Base-by-base conservation (phyloP, 108 stramenopile species). In the Mayamaea pseudoterrestris region DNA sequence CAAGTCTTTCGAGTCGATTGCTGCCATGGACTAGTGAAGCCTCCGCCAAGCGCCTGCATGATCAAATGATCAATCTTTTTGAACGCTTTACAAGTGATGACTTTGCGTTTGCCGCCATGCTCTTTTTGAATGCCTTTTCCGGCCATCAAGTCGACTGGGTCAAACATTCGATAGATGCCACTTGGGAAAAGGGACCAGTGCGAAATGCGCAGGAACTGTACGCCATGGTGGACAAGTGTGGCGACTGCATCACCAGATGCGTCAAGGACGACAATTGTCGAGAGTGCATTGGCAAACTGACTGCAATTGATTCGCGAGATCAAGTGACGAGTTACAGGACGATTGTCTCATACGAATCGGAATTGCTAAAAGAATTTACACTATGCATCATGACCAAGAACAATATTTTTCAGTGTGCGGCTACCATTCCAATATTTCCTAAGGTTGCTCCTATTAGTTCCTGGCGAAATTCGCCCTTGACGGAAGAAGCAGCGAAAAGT, bases 331-430 rank as follows among this genome's bases (percentile, higher is more conserved):
- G 78, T 27, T 96, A 96, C 55, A 74, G 96, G 11, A 89, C 84
- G 45, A 89, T 97, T 53, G 91, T 92, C 2, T 93, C 90, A 1
- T 86, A 91, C 59, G 96, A 97, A 63, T 80, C 82, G 7, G 68
- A 78, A 30, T 41, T 81, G 51, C 56, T 97, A 25, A 66, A 80
- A 53, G 80, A 87, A 35, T 96, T 96, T 48, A 70, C 75, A 24
- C 66, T 90, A 27, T 96, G 95, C 56, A 88, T 96, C 32, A 58
- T 96, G 30, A 83, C 90, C 60, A 86, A 89, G 65, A 76, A 96
- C 61, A 92, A 96, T 55, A 75, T 85, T 35, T 93, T 97, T 66
- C 55, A 66, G 27, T 88, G 83, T 47, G 63, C 64, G 16, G 83
- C 93, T 4, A 52, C 58, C 6, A 73, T 93, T 29, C 88, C 79